A percentile compares a stretch with the other conserved stretches of the same genome.
phyloP scores from a whole-genome alignment of 1,139 yeast species.

The Pichia sp. region DNA sequence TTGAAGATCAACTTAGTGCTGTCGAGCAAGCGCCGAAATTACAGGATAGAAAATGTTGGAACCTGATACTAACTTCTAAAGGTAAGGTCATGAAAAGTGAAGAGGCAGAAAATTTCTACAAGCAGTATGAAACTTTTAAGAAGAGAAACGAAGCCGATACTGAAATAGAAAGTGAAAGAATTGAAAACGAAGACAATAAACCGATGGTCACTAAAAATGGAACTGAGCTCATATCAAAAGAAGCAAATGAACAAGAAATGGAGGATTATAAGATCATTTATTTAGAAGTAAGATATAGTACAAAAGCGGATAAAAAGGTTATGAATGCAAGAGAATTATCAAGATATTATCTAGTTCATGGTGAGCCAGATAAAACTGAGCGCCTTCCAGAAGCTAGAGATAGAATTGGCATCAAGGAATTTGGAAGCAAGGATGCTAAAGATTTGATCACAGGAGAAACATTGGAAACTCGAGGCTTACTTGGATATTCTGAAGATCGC shows the following conservation, averaged over 20 bases:
- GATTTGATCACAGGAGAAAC: constrained; percentile 25
- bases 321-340: constrained; percentile 55
- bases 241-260: neutral
- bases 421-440: constrained; percentile 1
- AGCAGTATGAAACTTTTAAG: neutral
- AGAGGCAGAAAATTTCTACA: constrained; percentile 8
- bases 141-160: neutral
- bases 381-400: constrained; percentile 18
- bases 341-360: constrained; percentile 62
- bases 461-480: constrained; percentile 12
- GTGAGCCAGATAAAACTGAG: constrained; percentile 51
- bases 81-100: constrained; percentile 9
- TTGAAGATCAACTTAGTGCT: constrained; percentile 20
- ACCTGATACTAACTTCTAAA: constrained; percentile 7
- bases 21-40: constrained; percentile 21
- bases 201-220: neutral
- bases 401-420: neutral
- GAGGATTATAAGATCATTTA: constrained; percentile 6
- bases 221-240: neutral
- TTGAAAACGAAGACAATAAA: neutral
- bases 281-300: constrained; percentile 41
- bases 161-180: neutral
- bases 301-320: constrained; percentile 50
- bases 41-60: constrained; percentile 15
- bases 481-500: constrained; percentile 15